These are phyloP conservation scores for Pseudozyma hubeiensis DNA, from an alignment of 1,284 basidiomycete species.

Conservation along the genomic window DNA sequence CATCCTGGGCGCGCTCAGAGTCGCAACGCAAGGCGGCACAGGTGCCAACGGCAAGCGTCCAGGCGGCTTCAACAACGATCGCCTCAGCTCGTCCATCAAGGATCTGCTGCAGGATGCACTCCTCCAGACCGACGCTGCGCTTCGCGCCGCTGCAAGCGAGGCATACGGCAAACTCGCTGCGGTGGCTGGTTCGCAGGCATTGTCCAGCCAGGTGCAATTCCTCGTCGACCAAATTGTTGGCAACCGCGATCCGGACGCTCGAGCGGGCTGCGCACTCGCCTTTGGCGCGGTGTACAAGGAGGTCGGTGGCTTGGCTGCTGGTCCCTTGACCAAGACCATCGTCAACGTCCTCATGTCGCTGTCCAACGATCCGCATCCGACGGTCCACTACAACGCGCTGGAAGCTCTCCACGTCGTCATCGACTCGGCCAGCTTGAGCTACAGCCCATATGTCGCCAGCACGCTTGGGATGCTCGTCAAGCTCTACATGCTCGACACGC, in stretches of 20 bases:
- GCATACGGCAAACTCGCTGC: slow-evolving; percentile 88
- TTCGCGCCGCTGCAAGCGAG: slow-evolving; percentile 87
- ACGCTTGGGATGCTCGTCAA: slow-evolving; percentile 92
- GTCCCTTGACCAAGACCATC: slow-evolving; percentile 93
- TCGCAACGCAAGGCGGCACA: slow-evolving; percentile 40
- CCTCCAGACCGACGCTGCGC: slow-evolving; percentile 80
- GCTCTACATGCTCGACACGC: slow-evolving; percentile 88
- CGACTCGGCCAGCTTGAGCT: slow-evolving; percentile 90
- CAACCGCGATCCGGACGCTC: slow-evolving; percentile 90
- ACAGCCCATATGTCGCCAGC: slow-evolving; percentile 86
- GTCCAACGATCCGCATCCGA: slow-evolving; percentile 93
- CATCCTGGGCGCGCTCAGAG: slow-evolving; percentile 78
- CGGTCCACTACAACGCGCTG: slow-evolving; percentile 93
- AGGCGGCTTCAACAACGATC: slow-evolving; percentile 72
- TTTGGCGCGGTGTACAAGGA: slow-evolving; percentile 93
- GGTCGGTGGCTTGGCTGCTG: slow-evolving; percentile 92
- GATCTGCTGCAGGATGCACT: slow-evolving; percentile 86
- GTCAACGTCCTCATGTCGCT: slow-evolving; percentile 96
- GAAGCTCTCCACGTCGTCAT: slow-evolving; percentile 87
- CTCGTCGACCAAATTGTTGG: slow-evolving; percentile 95
- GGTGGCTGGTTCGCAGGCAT: slow-evolving; percentile 84
- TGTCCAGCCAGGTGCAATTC: slow-evolving; percentile 88
- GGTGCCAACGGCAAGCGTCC: slow-evolving; percentile 54
- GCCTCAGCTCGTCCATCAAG: slow-evolving; percentile 78
- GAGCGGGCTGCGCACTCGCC: slow-evolving; percentile 92